These are phyloP conservation scores for Fusarium torulosum DNA, from an alignment of 2,329 filamentous ascomycete genomes.

Conservation along the genomic window DNA sequence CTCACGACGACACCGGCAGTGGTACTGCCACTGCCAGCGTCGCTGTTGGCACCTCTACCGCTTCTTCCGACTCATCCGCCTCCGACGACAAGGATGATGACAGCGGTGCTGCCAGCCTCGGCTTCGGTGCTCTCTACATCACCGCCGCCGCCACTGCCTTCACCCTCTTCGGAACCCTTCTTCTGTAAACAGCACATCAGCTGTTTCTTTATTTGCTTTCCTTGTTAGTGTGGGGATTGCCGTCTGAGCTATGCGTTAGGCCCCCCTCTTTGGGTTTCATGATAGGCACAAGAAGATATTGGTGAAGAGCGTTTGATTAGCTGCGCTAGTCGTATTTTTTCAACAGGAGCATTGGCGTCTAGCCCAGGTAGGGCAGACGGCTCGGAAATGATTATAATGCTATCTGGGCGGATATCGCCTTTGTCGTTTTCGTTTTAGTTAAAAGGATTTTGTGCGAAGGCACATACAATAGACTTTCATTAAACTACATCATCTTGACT, in stretches of 20 bases:
- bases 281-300: conserved; percentile 36
- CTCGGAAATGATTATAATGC: conserved; percentile 49
- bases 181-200: conserved; percentile 52
- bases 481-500: conserved; percentile 10
- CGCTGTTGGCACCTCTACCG: conserved; percentile 50
- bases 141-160: conserved; percentile 54
- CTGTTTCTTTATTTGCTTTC: conserved; percentile 26
- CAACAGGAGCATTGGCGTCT: conserved; percentile 47
- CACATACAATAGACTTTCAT: conserved; percentile 45
- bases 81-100: conserved; percentile 45
- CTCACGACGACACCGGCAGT: conserved; percentile 63
- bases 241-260: conserved; percentile 11
- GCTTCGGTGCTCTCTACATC: conserved; percentile 52
- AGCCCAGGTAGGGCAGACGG: conserved; percentile 42
- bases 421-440: conserved; percentile 42
- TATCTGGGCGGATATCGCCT: conserved; percentile 46
- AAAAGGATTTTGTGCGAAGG: conserved; percentile 33
- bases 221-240: conserved; percentile 29
- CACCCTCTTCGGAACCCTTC: conserved; percentile 56
- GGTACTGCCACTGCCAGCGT: conserved; percentile 61
- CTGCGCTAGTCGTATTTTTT: conserved; percentile 46
- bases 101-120: conserved; percentile 50
- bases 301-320: conserved; percentile 38
- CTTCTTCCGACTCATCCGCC: conserved; percentile 40
- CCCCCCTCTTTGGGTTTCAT: conserved; percentile 39